Evolutionary conservation across 495 filamentous ascomycete species (phyloP), one percentile per base, ranked within the genome.

Genomic region (Darksidea phi): DNA sequence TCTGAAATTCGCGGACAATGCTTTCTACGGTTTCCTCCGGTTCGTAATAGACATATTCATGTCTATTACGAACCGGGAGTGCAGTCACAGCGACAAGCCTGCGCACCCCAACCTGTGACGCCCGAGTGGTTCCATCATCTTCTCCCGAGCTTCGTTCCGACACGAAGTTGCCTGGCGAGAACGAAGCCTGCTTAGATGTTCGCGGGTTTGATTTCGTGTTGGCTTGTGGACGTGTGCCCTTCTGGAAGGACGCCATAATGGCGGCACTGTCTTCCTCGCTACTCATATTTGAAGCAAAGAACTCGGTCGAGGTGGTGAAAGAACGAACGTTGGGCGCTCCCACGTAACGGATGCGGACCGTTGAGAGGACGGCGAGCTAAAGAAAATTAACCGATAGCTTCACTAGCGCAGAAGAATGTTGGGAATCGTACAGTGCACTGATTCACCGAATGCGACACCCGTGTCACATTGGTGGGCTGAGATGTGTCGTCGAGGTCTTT

Each of bases 1-100:
- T 36, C 13, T 61, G 34, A 21, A 28, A 54, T 18, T 68, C 60
- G 15, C 67, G 54, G 6, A 70, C 0, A 7, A 73, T 69, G 18
- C 58, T 54, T 41, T 62, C 32, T 0, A 74, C 70, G 6, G 60
- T 43, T 15, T 67, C 67, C 8, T 68, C 67, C 7, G 64, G 63
- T 25, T 67, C 68, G 23, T 54, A 62, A 34, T 54, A 59, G 12
- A 34, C 52, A 24, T 64, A 70, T 18, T 67, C 63, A 13, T 43
- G 12, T 13, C 38, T 58, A 50, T 70, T 61, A 1, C 41, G 23
- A 0, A 63, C 55, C 1, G 63, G 63, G 1, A 42, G 7, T n/a
- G 57, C 60, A 23, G 28, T 20, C 0, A 67, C 63, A 20, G 59
- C 67, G 7, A 70, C 51, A 8, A 28, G 50, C 23, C 15, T 54